Evolutionary conservation across 2,329 filamentous ascomycete genomes (phyloP), one percentile per base, ranked within the genome.

Genomic region (Colletotrichum sidae): DNA sequence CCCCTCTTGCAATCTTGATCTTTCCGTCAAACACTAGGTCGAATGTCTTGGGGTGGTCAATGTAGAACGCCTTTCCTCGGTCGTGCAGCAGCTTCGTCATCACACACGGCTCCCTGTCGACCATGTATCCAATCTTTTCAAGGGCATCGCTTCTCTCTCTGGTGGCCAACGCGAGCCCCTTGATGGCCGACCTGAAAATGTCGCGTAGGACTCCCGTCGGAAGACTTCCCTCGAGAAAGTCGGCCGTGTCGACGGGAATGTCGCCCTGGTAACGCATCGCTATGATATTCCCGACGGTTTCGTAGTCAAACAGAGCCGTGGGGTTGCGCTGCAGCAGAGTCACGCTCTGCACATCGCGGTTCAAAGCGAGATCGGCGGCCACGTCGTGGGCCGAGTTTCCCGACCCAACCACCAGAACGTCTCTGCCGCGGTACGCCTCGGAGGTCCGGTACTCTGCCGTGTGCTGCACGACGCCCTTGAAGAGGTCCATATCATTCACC

Each of bases 291-390:
- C 77, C 78, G 25, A 78, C 77, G 4, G 35, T 55, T 35, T 80
- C 76, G 13, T 76, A 76, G 2, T 80, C 80, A 34, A 86, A 75
- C 6, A 86, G 81, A 69, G 82, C 84, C 2, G 83, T 86, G 4
- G 79, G 79, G 10, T 77, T 76, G 12, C 84, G 81, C 72, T 88
- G 85, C 3, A 88, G 70, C 78, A 88, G 82, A 8, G 83, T 84
- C 1, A 86, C 83, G 42, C 79, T 73, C 3, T 57, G 61, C 6
- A 81, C 80, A 2, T 83, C 83, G 2, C 15, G 33, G 51, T 80
- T 78, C 60, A 84, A 78, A 45, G 78, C 76, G 67, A 79, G 84
- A 68, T 84, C 79, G 70, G 84, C 79, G 0, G 82, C 81, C 55
- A 84, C 82, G 56, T 85, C 83, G 61, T 85, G 82, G 2, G 77